Conservation (phyloP, 768 basidiomycete species). For the Phaffia australis region DNA sequence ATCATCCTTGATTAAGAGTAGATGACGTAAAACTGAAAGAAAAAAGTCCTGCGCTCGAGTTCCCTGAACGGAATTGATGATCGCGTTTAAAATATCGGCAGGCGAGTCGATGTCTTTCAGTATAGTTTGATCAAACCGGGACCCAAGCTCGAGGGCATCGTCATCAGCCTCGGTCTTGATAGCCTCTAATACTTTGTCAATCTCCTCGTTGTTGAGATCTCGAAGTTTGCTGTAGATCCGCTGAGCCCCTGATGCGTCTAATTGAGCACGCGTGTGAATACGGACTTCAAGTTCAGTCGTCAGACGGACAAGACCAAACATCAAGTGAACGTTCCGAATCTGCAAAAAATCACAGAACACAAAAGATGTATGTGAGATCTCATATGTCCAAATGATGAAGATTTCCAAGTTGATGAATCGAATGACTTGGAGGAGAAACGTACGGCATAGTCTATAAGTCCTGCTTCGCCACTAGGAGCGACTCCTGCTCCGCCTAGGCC, state of each 20-base stretch:
- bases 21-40: slow-evolving; percentile 84
- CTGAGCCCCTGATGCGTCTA: slow-evolving; percentile 72
- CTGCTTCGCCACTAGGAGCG: slow-evolving; percentile 30
- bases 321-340: slow-evolving; percentile 61
- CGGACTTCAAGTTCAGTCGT: slow-evolving; percentile 72
- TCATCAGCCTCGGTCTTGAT: slow-evolving; percentile 57
- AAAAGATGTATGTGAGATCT: not conserved
- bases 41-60: slow-evolving; percentile 74
- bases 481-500: slow-evolving; percentile 16
- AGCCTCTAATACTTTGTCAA: slow-evolving; percentile 56
- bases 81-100: slow-evolving; percentile 74
- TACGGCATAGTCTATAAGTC: slow-evolving; percentile 77
- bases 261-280: slow-evolving; percentile 72
- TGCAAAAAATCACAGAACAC: slow-evolving; percentile 32
- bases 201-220: slow-evolving; percentile 51
- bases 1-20: slow-evolving; percentile 69
- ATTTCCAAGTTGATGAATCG: slow-evolving; percentile 1
- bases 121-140: slow-evolving; percentile 64
- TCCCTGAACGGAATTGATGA: slow-evolving; percentile 64
- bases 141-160: slow-evolving; percentile 61
- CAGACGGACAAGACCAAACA: slow-evolving; percentile 45
- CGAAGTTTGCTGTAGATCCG: slow-evolving; percentile 59
- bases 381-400: not conserved
- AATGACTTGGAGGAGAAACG: slow-evolving; percentile 33
- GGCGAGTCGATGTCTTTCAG: slow-evolving; percentile 67